Percentiles rank a stretch among this genome's conserved stretches.
Conservation (phyloP, 768 basidiomycete species). For the Podaxis carcinomalis region DNA sequence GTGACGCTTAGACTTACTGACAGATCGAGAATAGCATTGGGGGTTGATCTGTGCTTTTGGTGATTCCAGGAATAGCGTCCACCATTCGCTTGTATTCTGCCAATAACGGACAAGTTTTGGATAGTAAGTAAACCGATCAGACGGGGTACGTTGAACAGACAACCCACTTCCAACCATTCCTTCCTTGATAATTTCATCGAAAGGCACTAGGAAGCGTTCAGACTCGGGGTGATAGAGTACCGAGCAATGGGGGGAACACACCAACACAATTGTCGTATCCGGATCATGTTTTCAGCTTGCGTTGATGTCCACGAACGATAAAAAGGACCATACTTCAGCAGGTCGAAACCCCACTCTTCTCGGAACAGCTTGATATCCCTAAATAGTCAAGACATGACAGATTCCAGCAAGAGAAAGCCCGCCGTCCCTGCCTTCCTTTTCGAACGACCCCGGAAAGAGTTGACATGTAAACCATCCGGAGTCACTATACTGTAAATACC, state of each 20-base stretch:
- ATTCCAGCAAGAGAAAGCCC: neutral
- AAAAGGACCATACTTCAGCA: neutral
- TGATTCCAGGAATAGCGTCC: slow-evolving; percentile 48
- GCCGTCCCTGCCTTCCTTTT: slow-evolving; percentile 51
- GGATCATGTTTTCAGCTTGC: neutral
- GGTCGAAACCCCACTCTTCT: slow-evolving; percentile 57
- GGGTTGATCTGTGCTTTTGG: slow-evolving; percentile 41
- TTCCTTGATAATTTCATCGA: slow-evolving; percentile 48
- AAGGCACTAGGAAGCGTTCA: slow-evolving; percentile 36
- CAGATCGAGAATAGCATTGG: slow-evolving; percentile 60
- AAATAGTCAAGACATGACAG: neutral
- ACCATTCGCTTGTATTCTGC: slow-evolving; percentile 52
- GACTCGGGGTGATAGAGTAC: too few relatives aligned
- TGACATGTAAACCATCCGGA: slow-evolving; percentile 69
- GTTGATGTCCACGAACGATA: neutral
- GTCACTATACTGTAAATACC: slow-evolving; percentile 50
- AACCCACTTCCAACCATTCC: slow-evolving; percentile 42
- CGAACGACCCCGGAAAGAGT: slow-evolving; percentile 61
- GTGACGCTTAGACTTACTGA: slow-evolving; percentile 32
- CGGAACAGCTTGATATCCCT: slow-evolving; percentile 57
- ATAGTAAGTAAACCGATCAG: too few relatives aligned
- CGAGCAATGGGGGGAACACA: too few relatives aligned
- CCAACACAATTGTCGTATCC: slow-evolving; percentile 39
- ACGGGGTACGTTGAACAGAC: neutral
- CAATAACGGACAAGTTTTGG: neutral